These are phyloP conservation scores for Vaccinium corymbosum DNA, from an alignment of 148 eudicot genomes.

Conservation along the genomic window DNA sequence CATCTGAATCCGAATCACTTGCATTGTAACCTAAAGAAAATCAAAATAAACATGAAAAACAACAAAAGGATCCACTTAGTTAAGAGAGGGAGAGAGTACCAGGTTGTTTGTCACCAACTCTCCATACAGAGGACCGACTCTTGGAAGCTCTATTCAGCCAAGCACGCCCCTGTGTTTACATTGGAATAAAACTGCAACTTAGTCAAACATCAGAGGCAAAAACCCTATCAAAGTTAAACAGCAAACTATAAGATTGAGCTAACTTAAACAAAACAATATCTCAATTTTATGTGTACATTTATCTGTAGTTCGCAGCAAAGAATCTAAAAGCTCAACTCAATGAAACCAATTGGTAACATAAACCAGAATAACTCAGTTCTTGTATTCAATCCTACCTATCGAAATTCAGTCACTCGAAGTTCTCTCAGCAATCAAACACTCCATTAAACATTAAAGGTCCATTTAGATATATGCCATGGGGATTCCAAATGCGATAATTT, in stretches of 20 bases:
- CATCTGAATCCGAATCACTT: conserved; percentile 57
- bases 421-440: not conserved
- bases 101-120: conserved; percentile 55
- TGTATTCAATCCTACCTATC: not conserved
- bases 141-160: conserved; percentile 54
- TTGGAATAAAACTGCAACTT: not conserved
- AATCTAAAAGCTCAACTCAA: not conserved
- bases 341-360: not conserved
- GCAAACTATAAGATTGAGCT: not conserved
- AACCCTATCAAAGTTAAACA: not conserved
- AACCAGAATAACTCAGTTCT: not conserved
- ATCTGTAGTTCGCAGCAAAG: not conserved
- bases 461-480: not conserved
- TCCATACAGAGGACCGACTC: conserved; percentile 49
- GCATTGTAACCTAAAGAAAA: conserved; percentile 45
- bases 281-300: not conserved
- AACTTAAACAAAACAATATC: not conserved
- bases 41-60: not conserved
- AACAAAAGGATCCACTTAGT: not conserved
- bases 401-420: not conserved
- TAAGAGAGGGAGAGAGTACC: conserved; percentile 25
- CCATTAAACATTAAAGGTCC: not conserved
- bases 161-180: conserved; percentile 40
- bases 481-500: not conserved
- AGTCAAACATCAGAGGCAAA: conserved; percentile 1